phyloP scores from a whole-genome alignment of 2,329 filamentous ascomycete species.

The Parafenestella ontariensis region DNA sequence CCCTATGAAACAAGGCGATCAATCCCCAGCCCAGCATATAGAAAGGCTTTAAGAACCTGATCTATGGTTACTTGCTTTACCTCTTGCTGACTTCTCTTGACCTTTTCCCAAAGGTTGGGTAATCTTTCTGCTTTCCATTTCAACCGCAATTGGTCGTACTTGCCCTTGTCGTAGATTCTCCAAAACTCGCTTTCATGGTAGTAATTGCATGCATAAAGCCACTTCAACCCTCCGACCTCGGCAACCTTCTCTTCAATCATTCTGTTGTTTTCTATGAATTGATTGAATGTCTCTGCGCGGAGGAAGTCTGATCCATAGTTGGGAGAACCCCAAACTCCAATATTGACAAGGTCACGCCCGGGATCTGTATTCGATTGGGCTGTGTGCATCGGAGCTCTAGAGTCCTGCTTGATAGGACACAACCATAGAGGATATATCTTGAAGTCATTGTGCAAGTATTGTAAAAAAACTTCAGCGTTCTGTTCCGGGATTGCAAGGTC shows the following conservation, averaged over 20 bases:
- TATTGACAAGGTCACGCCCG: conserved; percentile 27
- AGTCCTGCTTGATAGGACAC: conserved; percentile 52
- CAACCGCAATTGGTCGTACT: conserved; percentile 67
- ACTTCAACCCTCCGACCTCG: conserved; percentile 77
- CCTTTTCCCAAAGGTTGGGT: conserved; percentile 73
- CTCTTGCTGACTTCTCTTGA: conserved; percentile 37
- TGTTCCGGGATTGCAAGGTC: conserved; percentile 64
- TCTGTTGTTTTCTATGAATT: conserved; percentile 72
- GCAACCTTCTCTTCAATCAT: conserved; percentile 71
- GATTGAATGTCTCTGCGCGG: conserved; percentile 31
- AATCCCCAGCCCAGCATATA: conserved; percentile 6
- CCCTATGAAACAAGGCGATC: conserved; percentile 41
- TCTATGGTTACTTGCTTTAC: not conserved
- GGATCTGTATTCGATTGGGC: conserved; percentile 14
- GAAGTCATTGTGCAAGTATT: conserved; percentile 55
- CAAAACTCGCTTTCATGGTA: conserved; percentile 74
- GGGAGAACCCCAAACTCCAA: conserved; percentile 76
- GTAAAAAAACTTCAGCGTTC: conserved; percentile 57
- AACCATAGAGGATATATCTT: conserved; percentile 63
- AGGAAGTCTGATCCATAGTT: conserved; percentile 37
- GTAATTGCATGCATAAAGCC: conserved; percentile 86
- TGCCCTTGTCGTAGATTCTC: conserved; percentile 64
- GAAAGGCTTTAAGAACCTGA: not conserved
- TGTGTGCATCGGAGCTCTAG: conserved; percentile 6
- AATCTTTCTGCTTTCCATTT: conserved; percentile 69